Base-by-base conservation (phyloP, 345 rosid genomes). In the Iberis pinnata region DNA sequence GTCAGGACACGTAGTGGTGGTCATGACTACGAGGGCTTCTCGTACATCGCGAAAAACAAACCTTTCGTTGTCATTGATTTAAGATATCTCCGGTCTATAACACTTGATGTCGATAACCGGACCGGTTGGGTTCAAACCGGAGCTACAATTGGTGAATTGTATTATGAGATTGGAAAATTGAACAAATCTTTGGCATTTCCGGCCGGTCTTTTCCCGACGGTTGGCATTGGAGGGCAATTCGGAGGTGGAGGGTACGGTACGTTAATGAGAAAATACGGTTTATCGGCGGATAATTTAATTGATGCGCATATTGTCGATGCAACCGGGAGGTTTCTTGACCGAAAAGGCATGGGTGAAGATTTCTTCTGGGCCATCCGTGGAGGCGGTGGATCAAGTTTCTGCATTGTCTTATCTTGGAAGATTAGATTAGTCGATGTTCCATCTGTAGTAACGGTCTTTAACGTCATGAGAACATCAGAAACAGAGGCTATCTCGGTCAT, bases 41-140 rank as follows among this genome's bases (percentile, higher is more conserved):
- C 84, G 0, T 81, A 79, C 45, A 60, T 71, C 12, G 73, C 80
- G 8, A 29, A 50, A 40, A 49, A 7, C 12, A 56, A 27, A 32
- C 76, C 82, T 2, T 82, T 79, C 22, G 26, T 71, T 18, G 62
- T 79, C 43, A 15, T 82, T 9, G 85, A 82, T 53, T 40, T 82
- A 49, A 50, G 54, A 10, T 67, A 63, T 65, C 71, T 79, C n/a
- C 73, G 76, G 47, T 57, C 73, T 2, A 66, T 79, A 12, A 29
- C 46, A n/a, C 70, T 82, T 17, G 69, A 79, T 25, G 33, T 35
- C 0, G 52, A 58, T 10, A 58, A 69, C 39, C 67, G 61, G 13
- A 76, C 74, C 31, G 88, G 80, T 3, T 81, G 88, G 88, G 76
- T 73, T 25, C 76, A 76, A 37, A 48, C 84, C 4, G 80, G 85